Evolutionary conservation across 2,329 filamentous ascomycete species (phyloP).

Genomic region (Verticillium nonalfalfae): DNA sequence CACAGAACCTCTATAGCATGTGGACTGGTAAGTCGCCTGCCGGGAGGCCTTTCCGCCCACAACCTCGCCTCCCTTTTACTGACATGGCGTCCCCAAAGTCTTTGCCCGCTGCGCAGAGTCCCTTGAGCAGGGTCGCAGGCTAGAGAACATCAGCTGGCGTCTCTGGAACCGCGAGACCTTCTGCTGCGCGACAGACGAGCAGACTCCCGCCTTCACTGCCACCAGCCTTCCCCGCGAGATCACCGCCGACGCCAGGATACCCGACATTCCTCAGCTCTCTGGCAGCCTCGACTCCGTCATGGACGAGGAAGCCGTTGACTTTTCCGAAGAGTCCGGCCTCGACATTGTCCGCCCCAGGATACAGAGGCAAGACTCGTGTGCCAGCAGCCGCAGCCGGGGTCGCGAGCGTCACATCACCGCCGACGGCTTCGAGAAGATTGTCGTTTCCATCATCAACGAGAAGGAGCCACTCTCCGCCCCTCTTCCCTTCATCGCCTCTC

Average conservation of each 20-base stretch:
- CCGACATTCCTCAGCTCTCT: conserved; percentile 65
- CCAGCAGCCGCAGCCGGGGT: conserved; percentile 63
- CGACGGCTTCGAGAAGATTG: conserved; percentile 87
- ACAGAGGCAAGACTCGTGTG: conserved; percentile 64
- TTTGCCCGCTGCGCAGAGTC: conserved; percentile 93
- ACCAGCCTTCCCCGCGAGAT: conserved; percentile 45
- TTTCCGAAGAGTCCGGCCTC: conserved; percentile 47
- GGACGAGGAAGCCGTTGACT: conserved; percentile 61
- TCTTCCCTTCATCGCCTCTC: conserved; percentile 35
- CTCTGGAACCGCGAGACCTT: conserved; percentile 93
- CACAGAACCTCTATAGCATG: conserved; percentile 91
- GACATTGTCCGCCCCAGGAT: conserved; percentile 62
- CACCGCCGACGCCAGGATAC: conserved; percentile 30
- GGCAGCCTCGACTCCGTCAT: conserved; percentile 69
- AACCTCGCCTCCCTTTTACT: conserved; percentile 2
- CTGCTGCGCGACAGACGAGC: conserved; percentile 65
- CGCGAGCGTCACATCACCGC: conserved; percentile 88
- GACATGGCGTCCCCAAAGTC: conserved; percentile 43
- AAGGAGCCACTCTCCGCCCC: conserved; percentile 59
- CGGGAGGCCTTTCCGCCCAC: neutral
- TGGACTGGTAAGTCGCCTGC: conserved; percentile 72
- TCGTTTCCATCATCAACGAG: conserved; percentile 86
- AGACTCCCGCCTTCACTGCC: conserved; percentile 33
- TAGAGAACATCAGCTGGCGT: conserved; percentile 95
- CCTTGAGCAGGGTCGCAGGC: conserved; percentile 82